A percentile compares a stretch with the other conserved stretches of the same genome.
Conservation (phyloP, 148 eudicot species). For the Spergularia bocconei region DNA sequence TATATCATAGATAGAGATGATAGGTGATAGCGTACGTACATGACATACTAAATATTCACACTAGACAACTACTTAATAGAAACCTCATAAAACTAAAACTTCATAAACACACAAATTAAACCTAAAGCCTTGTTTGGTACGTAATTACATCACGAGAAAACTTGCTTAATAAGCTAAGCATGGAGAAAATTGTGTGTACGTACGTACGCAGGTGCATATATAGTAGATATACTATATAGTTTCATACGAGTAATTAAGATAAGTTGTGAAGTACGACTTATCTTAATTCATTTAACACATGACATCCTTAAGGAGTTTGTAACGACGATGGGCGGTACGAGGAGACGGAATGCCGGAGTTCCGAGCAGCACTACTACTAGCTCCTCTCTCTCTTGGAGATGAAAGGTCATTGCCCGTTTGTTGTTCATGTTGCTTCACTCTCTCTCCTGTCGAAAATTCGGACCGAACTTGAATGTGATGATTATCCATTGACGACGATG, state of each 20-base stretch:
- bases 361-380: constrained; percentile 2
- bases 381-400: background rate
- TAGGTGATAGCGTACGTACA: background rate
- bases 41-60: constrained; percentile 27
- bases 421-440: constrained; percentile 17
- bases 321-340: constrained; percentile 33
- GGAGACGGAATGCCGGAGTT: constrained; percentile 31
- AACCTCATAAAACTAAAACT: background rate
- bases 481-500: constrained; percentile 9
- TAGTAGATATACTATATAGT: too few species aligned
- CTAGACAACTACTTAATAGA: constrained; percentile 3
- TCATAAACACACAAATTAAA: background rate
- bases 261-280: too few species aligned
- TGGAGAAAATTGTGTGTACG: too few species aligned
- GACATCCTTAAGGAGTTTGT: constrained; percentile 53
- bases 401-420: background rate
- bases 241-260: too few species aligned
- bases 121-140: background rate
- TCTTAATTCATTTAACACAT: constrained; percentile 31
- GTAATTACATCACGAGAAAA: too few species aligned
- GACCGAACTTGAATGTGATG: constrained; percentile 5
- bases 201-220: too few species aligned
- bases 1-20: background rate
- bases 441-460: constrained; percentile 15
- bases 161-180: too few species aligned